phyloP scores from a whole-genome alignment of 2,329 filamentous ascomycete species.

The Dothistroma septosporum region DNA sequence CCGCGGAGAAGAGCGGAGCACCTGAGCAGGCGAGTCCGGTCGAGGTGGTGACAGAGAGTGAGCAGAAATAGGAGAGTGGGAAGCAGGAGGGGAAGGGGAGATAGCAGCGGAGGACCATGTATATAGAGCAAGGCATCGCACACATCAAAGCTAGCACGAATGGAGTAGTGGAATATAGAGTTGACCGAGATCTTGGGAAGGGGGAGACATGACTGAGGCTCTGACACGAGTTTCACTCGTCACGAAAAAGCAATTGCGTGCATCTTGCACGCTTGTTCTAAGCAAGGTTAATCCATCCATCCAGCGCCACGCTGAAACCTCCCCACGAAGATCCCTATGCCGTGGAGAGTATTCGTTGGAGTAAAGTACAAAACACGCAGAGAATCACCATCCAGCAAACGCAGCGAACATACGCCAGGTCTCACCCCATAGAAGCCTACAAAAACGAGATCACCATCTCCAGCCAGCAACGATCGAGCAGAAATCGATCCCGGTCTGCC shows the following conservation, averaged over 20 bases:
- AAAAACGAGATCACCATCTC: no score
- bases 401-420: no score
- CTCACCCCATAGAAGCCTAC: no score
- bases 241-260: neutral
- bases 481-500: no score
- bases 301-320: neutral
- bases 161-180: neutral
- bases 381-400: no score
- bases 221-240: neutral
- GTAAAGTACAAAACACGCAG: neutral
- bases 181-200: no score
- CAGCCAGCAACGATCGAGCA: no score
- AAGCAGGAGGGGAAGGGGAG: slow-evolving; percentile 3
- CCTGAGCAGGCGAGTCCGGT: neutral
- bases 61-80: slow-evolving; percentile 1
- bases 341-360: neutral
- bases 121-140: neutral
- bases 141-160: neutral
- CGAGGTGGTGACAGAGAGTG: slow-evolving; percentile 7
- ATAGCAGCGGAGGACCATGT: neutral
- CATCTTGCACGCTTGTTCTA: neutral
- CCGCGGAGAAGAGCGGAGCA: neutral
- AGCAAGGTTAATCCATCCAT: neutral
- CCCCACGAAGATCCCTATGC: neutral
- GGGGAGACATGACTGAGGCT: no score